A percentile compares a stretch with the other conserved stretches of the same genome.
These are phyloP conservation scores for Neonectria ditissima DNA, from an alignment of 2,329 filamentous ascomycete genomes.

Conservation along the genomic window DNA sequence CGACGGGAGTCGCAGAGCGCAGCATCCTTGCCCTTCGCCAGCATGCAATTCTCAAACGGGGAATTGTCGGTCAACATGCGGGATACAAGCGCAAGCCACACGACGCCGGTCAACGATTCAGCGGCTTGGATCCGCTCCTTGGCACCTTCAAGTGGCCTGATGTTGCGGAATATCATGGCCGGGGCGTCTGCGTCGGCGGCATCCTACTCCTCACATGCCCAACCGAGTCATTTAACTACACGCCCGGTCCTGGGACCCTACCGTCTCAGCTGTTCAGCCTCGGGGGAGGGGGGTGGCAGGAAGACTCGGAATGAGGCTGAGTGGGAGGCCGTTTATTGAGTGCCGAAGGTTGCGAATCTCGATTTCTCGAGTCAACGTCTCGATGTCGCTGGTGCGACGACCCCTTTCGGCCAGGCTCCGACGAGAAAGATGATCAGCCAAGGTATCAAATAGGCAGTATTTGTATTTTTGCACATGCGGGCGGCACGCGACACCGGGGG, in stretches of 20 bases:
- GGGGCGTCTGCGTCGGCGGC: slow-evolving; percentile 28
- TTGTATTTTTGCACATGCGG: slow-evolving; percentile 1
- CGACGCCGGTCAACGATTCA: slow-evolving; percentile 33
- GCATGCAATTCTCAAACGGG: slow-evolving; percentile 24
- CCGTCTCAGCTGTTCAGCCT: slow-evolving; percentile 32
- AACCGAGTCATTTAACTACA: slow-evolving; percentile 30
- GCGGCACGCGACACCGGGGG: slow-evolving; percentile 21
- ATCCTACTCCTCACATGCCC: slow-evolving; percentile 31
- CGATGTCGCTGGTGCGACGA: neutral
- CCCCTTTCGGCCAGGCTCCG: neutral
- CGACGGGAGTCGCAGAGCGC: slow-evolving; percentile 9
- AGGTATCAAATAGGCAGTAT: neutral
- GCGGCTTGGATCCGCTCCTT: slow-evolving; percentile 31
- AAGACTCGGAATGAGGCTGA: slow-evolving; percentile 28
- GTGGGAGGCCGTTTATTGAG: slow-evolving; percentile 14
- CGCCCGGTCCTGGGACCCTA: slow-evolving; percentile 10
- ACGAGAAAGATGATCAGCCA: neutral
- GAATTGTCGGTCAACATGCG: slow-evolving; percentile 38
- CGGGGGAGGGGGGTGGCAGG: slow-evolving; percentile 11
- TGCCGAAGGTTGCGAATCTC: neutral
- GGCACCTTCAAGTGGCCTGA: slow-evolving; percentile 38
- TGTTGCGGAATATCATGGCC: slow-evolving; percentile 37
- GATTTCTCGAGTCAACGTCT: neutral
- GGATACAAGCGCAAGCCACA: slow-evolving; percentile 41
- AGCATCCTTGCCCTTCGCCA: slow-evolving; percentile 6